These are phyloP conservation scores for Rickenella mellea DNA, from an alignment of 768 basidiomycete species.

Conservation along the genomic window DNA sequence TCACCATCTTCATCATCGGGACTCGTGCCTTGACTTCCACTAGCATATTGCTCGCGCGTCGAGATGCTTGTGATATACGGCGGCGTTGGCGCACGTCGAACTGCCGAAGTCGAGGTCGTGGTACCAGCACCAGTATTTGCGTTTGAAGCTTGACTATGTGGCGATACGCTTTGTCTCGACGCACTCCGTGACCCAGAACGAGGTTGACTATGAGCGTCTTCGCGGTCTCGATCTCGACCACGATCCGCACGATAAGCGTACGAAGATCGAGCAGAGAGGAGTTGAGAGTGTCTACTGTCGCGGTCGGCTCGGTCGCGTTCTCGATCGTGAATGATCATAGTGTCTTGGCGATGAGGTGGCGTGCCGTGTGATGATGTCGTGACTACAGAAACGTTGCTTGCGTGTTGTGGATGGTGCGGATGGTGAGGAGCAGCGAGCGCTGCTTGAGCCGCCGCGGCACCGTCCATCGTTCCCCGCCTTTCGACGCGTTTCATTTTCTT, in stretches of 20 bases:
- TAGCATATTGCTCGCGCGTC: slow-evolving; percentile 8
- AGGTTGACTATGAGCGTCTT: too few species aligned
- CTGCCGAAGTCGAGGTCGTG: too few species aligned
- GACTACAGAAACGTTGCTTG: background rate
- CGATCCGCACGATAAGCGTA: slow-evolving; percentile 10
- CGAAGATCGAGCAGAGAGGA: slow-evolving; percentile 7
- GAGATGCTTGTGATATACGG: background rate
- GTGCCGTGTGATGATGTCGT: slow-evolving; percentile 16
- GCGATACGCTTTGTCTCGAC: background rate
- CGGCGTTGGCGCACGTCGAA: background rate
- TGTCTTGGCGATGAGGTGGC: slow-evolving; percentile 8
- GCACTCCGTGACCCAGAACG: background rate
- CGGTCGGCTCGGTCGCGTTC: slow-evolving; percentile 17
- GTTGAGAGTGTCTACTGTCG: background rate
- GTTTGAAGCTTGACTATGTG: slow-evolving; percentile 6
- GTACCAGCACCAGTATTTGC: background rate
- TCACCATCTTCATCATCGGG: slow-evolving; percentile 13
- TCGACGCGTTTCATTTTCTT: slow-evolving; percentile 86
- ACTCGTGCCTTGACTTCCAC: background rate
- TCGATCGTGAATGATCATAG: slow-evolving; percentile 12
- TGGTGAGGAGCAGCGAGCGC: background rate
- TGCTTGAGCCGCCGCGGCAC: slow-evolving; percentile 1
- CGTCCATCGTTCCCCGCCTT: slow-evolving; percentile 55
- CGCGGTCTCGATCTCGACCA: background rate
- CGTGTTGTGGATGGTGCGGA: slow-evolving; percentile 10